A percentile compares a stretch with the other conserved stretches of the same genome.
Evolutionary conservation across 768 basidiomycete genomes (phyloP).

Genomic region (Russula foetens): DNA sequence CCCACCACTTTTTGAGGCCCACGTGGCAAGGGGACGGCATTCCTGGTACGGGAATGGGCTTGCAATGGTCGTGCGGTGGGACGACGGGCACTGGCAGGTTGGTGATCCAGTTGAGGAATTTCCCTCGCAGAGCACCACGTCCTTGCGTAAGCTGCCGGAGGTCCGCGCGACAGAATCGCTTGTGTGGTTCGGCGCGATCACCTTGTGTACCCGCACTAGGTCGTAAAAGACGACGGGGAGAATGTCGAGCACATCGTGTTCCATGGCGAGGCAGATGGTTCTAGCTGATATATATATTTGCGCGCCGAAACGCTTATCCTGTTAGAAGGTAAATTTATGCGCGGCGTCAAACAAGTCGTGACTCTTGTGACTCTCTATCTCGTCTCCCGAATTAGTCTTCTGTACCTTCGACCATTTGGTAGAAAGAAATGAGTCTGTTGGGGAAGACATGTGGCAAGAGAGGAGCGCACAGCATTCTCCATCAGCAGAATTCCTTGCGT

Average conservation of each 20-base stretch:
- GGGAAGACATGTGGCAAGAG: slow-evolving; percentile 8
- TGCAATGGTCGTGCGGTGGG: slow-evolving; percentile 75
- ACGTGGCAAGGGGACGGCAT: slow-evolving; percentile 2
- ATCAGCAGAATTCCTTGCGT: no score
- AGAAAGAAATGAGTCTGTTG: slow-evolving; percentile 7
- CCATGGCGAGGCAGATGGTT: slow-evolving; percentile 15
- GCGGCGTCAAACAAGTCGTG: slow-evolving; percentile 14
- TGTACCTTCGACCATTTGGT: slow-evolving; percentile 1
- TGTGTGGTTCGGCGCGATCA: slow-evolving; percentile 7
- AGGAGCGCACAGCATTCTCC: not conserved
- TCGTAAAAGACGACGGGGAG: slow-evolving; percentile 18
- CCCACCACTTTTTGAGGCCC: slow-evolving; percentile 14
- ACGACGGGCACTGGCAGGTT: slow-evolving; percentile 80
- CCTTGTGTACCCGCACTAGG: slow-evolving; percentile 10
- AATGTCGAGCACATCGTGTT: slow-evolving; percentile 13
- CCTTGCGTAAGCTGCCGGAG: slow-evolving; percentile 15
- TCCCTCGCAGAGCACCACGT: slow-evolving; percentile 9
- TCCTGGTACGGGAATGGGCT: slow-evolving; percentile 69
- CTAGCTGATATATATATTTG: no score
- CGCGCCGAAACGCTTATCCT: no score
- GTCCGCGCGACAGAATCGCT: slow-evolving; percentile 11
- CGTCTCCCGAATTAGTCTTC: not conserved
- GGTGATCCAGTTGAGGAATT: slow-evolving; percentile 28
- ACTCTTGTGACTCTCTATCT: slow-evolving; percentile 6
- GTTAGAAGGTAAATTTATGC: no score